Evolutionary conservation across 2,329 filamentous ascomycete species (phyloP), one percentile per base, ranked within the genome.

Genomic region (Trichoderma sp.): DNA sequence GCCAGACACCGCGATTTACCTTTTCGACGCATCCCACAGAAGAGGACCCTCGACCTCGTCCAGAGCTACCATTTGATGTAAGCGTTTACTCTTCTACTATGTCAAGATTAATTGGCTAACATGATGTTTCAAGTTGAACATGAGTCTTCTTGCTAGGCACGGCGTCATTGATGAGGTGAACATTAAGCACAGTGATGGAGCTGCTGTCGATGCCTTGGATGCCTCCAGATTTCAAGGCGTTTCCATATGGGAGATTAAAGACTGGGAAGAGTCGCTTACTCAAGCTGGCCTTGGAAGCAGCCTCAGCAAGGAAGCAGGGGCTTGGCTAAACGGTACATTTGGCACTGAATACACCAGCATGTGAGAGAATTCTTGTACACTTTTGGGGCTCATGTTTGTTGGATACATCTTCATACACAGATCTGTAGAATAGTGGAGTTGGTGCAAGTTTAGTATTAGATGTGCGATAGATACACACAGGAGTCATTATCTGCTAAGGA

Each of bases 1-100:
- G 88, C 3, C 94, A 97, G 82, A 97, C 95, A 2, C 95, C 95
- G 1, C 91, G 91, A 70, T 98, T 97, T 80, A 89, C 87, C 8
- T 90, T 95, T 75, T 89, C 88, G 4, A 90, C 87, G 4, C 83
- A 87, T 79, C 82, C 91, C 47, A 86, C 86, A 73, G 84, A 89
- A 74, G 84, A 89, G 56, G 85, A 92, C 81, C 83, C 88, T 71
- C 82, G 90, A 71, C 81, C 86, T 72, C 83, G 89, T 51, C 88
- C 89, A 1, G 76, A 79, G 0, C 73, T 88, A 14, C 86, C 88
- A 1, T 78, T 82, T 14, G 80, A 83, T 26, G 81, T 91, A 74
- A 80, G 81, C 75, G 12, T 34, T n/a, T 3, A 7, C 12, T 26
- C 14, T 24, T 47, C 12, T 28, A 12, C 15, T 11, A 14, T 14